phyloP scores from a whole-genome alignment of 2,329 filamentous ascomycete species.

The Lachnellula cervina region DNA sequence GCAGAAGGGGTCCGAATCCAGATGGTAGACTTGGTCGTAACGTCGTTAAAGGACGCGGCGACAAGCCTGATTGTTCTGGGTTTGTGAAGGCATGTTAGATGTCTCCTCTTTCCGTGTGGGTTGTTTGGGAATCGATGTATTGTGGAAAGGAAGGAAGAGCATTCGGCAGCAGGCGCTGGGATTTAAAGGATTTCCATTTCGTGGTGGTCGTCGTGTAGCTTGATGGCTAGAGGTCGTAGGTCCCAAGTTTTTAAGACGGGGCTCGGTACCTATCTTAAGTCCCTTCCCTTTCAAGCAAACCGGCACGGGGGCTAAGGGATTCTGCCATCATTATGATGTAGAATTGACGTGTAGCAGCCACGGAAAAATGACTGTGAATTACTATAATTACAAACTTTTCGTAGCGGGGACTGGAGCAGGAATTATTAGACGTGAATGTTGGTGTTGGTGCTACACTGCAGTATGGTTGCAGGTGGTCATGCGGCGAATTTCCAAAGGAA shows the following conservation, averaged over 20 bases:
- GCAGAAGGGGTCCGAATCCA: not conserved
- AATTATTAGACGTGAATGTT: too few relatives aligned
- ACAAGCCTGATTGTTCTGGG: constrained; percentile 9
- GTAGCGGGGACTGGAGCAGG: too few relatives aligned
- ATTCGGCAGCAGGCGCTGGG: not conserved
- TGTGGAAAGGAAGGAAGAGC: not conserved
- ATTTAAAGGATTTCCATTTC: not conserved
- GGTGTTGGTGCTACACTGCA: too few relatives aligned
- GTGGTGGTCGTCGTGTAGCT: not conserved
- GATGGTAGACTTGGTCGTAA: constrained; percentile 1
- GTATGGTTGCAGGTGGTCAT: too few relatives aligned
- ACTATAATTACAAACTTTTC: too few relatives aligned
- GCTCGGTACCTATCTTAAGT: not conserved
- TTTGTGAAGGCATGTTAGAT: constrained; percentile 16
- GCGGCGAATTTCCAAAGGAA: too few relatives aligned
- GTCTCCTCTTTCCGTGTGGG: constrained; percentile 6
- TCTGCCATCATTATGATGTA: too few relatives aligned
- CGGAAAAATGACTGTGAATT: too few relatives aligned
- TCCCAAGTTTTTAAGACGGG: not conserved
- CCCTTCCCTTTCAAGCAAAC: too few relatives aligned
- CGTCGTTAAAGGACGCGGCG: constrained; percentile 17
- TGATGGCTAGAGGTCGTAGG: not conserved
- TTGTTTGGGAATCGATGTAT: not conserved
- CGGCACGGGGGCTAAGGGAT: too few relatives aligned
- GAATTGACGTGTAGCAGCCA: too few relatives aligned